Base-by-base conservation (phyloP, 2,329 filamentous ascomycete species). In the Penicillium olsonii region DNA sequence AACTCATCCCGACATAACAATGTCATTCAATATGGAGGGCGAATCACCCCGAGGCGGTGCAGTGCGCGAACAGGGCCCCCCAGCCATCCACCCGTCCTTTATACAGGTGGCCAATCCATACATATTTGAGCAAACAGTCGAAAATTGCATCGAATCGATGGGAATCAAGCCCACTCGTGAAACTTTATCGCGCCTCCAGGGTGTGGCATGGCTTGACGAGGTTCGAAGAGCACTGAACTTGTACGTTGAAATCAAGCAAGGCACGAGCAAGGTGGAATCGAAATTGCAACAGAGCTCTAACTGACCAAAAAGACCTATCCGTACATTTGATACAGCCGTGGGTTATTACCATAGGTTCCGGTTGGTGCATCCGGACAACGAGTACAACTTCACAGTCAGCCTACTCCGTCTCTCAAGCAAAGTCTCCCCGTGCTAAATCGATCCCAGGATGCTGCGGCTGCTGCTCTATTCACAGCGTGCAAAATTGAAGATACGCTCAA, bases 401-500 rank as follows among this genome's bases (percentile, higher is more conserved):
- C 42, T 31, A 11, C 38, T 51, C 10, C 42, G 15, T 42, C 6
- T 17, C 18, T 24, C 42, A 15, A n/a, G 34, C 18, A 15, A 7
- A 27, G 20, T 24, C 4, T 5, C n/a, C 29, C 29, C 26, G 40
- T 14, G 42, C 48, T 59, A 27, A 54, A 19, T 24, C 20, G n/a
- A 34, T 24, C 27, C 56, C 73, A 90, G 69, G 92, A 97, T 67
- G 92, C 90, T 2, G 90, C 92, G 0, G 83, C 94, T 6, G 90
- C 94, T 1, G 87, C 90, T 19, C 77, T 99, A 8, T 92, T 97
- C 65, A 88, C 92, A 2, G 92, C 92, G 2, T 97, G 92, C 78
- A 99, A 99, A 75, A 91, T 95, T 38, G 94, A 99, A 71, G 94
- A 99, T 70, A 99, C 94, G 0, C 82, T 96, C 59, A 99, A 99